These are phyloP conservation scores for Elsinoe fawcettii DNA, from an alignment of 2,329 filamentous ascomycete species.

Conservation along the genomic window DNA sequence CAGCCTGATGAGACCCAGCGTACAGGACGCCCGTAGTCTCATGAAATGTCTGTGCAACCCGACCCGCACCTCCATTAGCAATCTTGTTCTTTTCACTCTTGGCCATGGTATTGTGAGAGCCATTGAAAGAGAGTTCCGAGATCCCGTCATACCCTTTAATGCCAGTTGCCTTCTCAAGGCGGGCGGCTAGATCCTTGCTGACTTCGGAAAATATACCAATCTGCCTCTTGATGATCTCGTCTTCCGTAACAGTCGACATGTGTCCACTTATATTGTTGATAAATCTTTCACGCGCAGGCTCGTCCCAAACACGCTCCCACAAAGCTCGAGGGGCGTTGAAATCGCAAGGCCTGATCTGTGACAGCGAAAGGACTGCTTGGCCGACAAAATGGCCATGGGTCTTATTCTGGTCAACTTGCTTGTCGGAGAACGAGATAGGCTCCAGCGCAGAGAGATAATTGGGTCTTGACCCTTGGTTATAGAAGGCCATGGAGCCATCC, in stretches of 20 bases:
- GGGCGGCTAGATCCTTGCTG: slow-evolving; percentile 48
- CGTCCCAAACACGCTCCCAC: slow-evolving; percentile 56
- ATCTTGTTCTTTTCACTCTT: slow-evolving; percentile 38
- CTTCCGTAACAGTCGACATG: slow-evolving; percentile 50
- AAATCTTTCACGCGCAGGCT: slow-evolving; percentile 50
- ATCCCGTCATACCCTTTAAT: slow-evolving; percentile 55
- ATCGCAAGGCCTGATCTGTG: slow-evolving; percentile 46
- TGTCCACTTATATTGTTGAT: slow-evolving; percentile 54
- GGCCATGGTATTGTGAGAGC: slow-evolving; percentile 54
- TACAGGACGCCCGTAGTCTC: no score
- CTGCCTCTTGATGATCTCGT: slow-evolving; percentile 57
- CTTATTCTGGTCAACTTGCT: slow-evolving; percentile 42
- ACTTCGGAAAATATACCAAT: slow-evolving; percentile 60
- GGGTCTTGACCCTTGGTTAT: slow-evolving; percentile 55
- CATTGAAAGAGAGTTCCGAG: slow-evolving; percentile 48
- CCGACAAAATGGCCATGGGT: slow-evolving; percentile 44
- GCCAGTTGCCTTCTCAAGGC: slow-evolving; percentile 56
- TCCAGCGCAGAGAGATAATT: slow-evolving; percentile 50
- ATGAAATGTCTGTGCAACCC: slow-evolving; percentile 24
- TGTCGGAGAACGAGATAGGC: slow-evolving; percentile 42
- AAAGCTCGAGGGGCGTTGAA: slow-evolving; percentile 50
- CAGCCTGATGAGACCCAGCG: no score
- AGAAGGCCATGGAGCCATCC: slow-evolving; percentile 62
- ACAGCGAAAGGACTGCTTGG: slow-evolving; percentile 44
- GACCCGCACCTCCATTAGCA: slow-evolving; percentile 45